Conservation (phyloP, 2,329 filamentous ascomycete species). For the Venturia pyrina region DNA sequence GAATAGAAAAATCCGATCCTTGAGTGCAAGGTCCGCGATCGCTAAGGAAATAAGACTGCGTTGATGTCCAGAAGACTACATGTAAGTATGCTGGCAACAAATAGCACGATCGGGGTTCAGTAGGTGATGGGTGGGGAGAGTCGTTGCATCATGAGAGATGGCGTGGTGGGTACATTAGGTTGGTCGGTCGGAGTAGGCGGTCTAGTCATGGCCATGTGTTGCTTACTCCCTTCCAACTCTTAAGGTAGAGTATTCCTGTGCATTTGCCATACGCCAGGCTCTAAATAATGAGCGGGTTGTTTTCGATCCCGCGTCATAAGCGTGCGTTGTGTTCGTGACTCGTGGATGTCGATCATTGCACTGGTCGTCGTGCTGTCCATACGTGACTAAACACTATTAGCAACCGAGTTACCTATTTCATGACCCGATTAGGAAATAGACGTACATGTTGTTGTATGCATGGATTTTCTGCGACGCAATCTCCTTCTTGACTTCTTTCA, state of each 20-base stretch:
- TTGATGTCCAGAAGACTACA: background rate
- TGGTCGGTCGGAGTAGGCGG: background rate
- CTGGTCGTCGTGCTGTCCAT: constrained; percentile 13
- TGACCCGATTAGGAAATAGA: constrained; percentile 18
- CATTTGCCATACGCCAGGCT: background rate
- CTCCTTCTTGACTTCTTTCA: constrained; percentile 54
- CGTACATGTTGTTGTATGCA: constrained; percentile 70
- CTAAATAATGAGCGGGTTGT: background rate
- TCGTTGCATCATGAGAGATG: background rate
- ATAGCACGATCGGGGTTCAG: background rate
- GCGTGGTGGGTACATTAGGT: background rate
- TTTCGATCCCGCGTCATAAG: background rate
- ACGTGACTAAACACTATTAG: constrained; percentile 13
- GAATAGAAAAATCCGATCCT: background rate
- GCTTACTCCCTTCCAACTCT: background rate
- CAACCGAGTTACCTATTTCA: background rate
- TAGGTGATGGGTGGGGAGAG: background rate
- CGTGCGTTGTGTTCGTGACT: background rate
- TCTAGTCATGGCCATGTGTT: background rate
- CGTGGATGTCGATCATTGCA: constrained; percentile 11
- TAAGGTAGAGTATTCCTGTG: background rate
- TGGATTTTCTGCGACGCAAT: constrained; percentile 58
- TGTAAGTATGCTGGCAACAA: background rate
- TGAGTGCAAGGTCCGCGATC: background rate
- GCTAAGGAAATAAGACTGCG: background rate